Base-by-base conservation (phyloP, 2,329 filamentous ascomycete species). In the Pestalotiopsis sp. region DNA sequence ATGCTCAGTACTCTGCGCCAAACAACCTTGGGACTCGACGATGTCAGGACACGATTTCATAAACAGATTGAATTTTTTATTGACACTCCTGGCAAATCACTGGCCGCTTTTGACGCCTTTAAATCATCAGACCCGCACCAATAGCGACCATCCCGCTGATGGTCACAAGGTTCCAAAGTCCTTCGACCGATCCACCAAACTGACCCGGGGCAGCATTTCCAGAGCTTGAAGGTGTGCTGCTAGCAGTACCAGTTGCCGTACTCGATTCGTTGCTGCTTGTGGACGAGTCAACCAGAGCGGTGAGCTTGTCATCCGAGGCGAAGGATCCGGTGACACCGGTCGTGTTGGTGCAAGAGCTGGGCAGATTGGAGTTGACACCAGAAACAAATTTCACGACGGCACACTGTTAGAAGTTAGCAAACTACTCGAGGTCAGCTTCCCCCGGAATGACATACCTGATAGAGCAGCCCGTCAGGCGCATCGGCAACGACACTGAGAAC, bases 391-490 rank as follows among this genome's bases (percentile, higher is more conserved):
- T 85, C 71, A 88, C 85, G 41, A 82, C 81, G 57, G 86, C 78
- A 74, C 87, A 89, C 87, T 89, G 65, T 3, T 6, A 39, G n/a
- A 3, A n/a, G 25, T 59, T 23, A 68, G 63, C 64, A 66, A 58
- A 9, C 20, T 52, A 6, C 17, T 3, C 14, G 0, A 3, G 6
- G 12, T 11, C n/a, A 39, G 17, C 27, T n/a, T 20, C 11, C 20
- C 17, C 14, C 25, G 17, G 11, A 23, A 52, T 23, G 45, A 73
- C 80, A 66, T 77, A 89, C 88, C 81, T 88, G 85, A 74, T 84
- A 90, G 5, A 90, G 77, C 17, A 86, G 70, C 3, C 89, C 89
- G 69, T 91, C 89, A 0, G 83, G 79, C 0, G 84, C 87, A 23
- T 85, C 80, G 25, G 82, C 83, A 0, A 87, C 84, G 38, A 90